These are phyloP conservation scores for Sphaerosporella brunnea DNA, from an alignment of 495 filamentous ascomycete species.

Conservation along the genomic window DNA sequence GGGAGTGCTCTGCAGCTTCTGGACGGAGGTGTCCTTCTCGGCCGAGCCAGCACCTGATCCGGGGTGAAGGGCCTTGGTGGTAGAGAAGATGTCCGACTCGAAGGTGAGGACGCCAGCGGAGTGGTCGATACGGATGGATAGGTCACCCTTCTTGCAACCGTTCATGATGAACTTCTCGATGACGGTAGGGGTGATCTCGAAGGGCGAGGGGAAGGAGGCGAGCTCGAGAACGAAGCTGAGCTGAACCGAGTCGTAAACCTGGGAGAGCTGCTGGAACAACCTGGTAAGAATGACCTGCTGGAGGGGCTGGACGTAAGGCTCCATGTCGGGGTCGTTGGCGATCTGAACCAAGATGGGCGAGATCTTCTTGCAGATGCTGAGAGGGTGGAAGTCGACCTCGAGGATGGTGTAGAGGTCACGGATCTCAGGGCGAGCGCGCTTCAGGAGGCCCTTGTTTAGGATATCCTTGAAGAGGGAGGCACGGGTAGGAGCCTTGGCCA, in stretches of 20 bases:
- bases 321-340: conserved; percentile 85
- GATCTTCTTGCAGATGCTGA: conserved; percentile 98
- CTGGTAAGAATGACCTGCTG: conserved; percentile 97
- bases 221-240: conserved; percentile 84
- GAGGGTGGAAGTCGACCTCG: conserved; percentile 95
- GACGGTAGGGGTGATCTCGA: conserved; percentile 74
- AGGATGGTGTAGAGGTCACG: conserved; percentile 94
- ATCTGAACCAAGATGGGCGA: conserved; percentile 90
- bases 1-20: conserved; percentile 90
- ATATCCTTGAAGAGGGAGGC: conserved; percentile 87
- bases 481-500: conserved; percentile 74
- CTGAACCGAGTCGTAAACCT: conserved; percentile 97
- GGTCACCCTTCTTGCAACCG: conserved; percentile 97
- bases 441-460: conserved; percentile 79
- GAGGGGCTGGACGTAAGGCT: conserved; percentile 82
- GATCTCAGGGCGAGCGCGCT: conserved; percentile 81
- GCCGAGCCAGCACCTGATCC: conserved; percentile 76
- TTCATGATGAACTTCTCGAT: conserved; percentile 99
- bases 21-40: conserved; percentile 70
- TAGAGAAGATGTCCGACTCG: conserved; percentile 94
- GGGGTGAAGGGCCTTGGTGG: conserved; percentile 76
- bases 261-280: conserved; percentile 95
- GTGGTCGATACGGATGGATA: conserved; percentile 91
- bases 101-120: conserved; percentile 88
- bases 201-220: conserved; percentile 90